Evolutionary conservation across 2,329 filamentous ascomycete genomes (phyloP), one percentile per base, ranked within the genome.

Genomic region (Curvularia eragrostidis): DNA sequence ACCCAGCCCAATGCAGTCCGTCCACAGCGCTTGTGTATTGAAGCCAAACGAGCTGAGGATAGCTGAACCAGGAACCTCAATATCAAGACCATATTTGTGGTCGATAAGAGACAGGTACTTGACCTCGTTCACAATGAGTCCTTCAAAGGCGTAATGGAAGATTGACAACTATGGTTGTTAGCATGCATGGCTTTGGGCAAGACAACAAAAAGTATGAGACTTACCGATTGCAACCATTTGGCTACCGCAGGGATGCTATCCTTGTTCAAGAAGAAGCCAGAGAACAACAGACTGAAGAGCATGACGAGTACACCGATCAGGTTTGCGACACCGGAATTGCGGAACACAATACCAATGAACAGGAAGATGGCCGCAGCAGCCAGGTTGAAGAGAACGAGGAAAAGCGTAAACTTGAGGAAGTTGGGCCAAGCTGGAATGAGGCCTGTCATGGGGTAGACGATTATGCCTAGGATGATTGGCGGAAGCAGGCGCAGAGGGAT

Each of bases 401-500:
- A 91, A 3, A 97, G 82, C 65, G 98, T 86, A 73, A 99, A 99
- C 65, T 90, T 92, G 75, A 94, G 85, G 77, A 99, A 99, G 72
- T 97, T 90, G 1, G 85, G 81, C 75, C 87, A 88, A 55, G 93
- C 89, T 0, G 95, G 86, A 21, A 96, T 89, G 13, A 99, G 83
- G 2, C 95, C 95, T 0, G 93, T 97, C 95, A 99, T 99, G 0
- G 95, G 95, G 75, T 99, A 99, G 21, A 99, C 87, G 61, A 99
- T 98, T 28, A 91, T 87, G 15, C 94, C 95, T 85, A 98, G 95
- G 58, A 99, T 89, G 61, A 98, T 90, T 0, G 95, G 95, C 5
- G 95, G 95, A 47, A 99, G 89, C 54, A 99, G 89, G 48, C 95
- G 87, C n/a, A 99, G 83, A 3, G 95, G 95, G 12, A 99, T 85